Evolutionary conservation across 2,329 filamentous ascomycete genomes (phyloP).

Genomic region (Colletotrichum filicis): DNA sequence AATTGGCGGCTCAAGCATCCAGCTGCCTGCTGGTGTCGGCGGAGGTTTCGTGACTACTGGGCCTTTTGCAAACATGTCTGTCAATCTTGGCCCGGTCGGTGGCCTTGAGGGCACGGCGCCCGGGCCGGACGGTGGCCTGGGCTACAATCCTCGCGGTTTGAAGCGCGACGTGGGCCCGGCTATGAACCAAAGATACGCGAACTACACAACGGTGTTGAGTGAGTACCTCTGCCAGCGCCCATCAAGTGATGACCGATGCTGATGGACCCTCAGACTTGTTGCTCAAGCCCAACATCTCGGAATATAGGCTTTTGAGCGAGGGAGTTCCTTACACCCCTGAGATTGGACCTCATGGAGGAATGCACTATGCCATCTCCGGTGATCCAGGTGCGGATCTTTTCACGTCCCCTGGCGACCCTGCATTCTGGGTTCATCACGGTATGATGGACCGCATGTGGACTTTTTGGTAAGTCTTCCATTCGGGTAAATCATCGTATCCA

Average conservation of each 20-base stretch:
- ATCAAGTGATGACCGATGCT: not conserved
- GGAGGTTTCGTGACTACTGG: constrained; percentile 61
- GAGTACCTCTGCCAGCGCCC: not conserved
- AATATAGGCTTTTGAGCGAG: constrained; percentile 49
- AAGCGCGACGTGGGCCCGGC: constrained; percentile 43
- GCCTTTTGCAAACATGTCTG: constrained; percentile 52
- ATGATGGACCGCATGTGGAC: constrained; percentile 44
- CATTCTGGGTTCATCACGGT: constrained; percentile 40
- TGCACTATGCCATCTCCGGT: constrained; percentile 45
- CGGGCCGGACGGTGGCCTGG: constrained; percentile 42
- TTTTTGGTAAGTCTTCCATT: constrained; percentile 34
- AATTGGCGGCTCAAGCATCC: constrained; percentile 18
- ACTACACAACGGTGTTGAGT: constrained; percentile 41
- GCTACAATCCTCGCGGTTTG: constrained; percentile 50
- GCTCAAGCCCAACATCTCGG: constrained; percentile 41
- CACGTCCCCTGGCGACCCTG: constrained; percentile 39
- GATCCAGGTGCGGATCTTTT: constrained; percentile 47
- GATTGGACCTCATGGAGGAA: constrained; percentile 45
- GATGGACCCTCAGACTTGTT: constrained; percentile 41
- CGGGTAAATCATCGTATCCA: not conserved
- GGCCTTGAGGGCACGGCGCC: constrained; percentile 35
- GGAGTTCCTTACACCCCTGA: constrained; percentile 43
- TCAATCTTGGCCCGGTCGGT: constrained; percentile 47
- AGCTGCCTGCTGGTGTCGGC: constrained; percentile 55
- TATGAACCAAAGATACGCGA: constrained; percentile 45